Conservation (phyloP, 192 early-diverging fungal genomes). For the Mortierella claussenii region DNA sequence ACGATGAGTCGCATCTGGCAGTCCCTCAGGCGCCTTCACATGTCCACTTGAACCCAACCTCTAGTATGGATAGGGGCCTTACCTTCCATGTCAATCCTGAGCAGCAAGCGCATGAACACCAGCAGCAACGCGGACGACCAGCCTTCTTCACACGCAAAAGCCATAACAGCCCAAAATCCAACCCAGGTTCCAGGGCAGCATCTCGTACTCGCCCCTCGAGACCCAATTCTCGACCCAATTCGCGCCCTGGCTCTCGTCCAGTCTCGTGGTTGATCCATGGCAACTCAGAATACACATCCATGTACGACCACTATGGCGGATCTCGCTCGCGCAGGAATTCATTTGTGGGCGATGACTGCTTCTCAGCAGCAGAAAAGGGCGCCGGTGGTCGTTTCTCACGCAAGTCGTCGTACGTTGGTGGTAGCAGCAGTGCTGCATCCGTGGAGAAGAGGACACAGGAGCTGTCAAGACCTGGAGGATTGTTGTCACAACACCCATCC, state of each 20-base stretch:
- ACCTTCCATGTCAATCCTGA: conserved; percentile 5
- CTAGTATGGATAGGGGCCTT: conserved; percentile 14
- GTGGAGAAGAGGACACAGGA: conserved; percentile 2
- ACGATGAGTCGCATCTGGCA: conserved; percentile 11
- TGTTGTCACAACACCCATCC: not conserved
- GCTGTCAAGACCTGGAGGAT: not conserved
- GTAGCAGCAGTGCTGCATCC: not conserved
- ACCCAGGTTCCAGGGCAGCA: conserved; percentile 17
- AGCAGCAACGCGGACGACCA: conserved; percentile 19
- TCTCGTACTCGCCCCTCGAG: conserved; percentile 14
- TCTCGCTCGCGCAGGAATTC: conserved; percentile 20
- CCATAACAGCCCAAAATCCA: not conserved
- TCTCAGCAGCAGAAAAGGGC: conserved; percentile 30
- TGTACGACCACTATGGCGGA: conserved; percentile 47
- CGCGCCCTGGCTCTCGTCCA: conserved; percentile 19
- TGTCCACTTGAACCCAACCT: conserved; percentile 3
- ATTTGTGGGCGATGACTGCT: conserved; percentile 2
- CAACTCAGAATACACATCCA: conserved; percentile 34
- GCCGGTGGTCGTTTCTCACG: not conserved
- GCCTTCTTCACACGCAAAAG: not conserved
- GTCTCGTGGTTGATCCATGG: conserved; percentile 43
- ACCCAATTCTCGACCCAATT: conserved; percentile 12
- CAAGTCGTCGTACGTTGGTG: conserved; percentile 3
- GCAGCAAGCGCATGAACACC: not conserved
- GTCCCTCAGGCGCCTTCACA: conserved; percentile 11